Conservation (phyloP, 164 flowering plant species). For the Vitis vinifera region DNA sequence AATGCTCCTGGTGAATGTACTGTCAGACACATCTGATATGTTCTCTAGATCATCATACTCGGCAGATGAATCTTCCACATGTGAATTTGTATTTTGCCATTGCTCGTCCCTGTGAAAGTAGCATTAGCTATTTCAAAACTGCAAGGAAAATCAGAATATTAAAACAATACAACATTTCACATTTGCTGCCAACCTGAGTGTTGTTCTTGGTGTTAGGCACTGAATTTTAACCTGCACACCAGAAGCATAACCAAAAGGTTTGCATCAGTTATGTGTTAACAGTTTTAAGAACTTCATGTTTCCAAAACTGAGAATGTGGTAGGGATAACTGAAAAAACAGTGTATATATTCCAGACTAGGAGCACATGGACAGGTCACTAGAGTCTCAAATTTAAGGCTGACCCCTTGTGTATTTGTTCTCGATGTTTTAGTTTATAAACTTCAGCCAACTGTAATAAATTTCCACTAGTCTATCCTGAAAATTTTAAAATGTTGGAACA, state of each 20-base stretch:
- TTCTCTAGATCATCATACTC: slow-evolving; percentile 26
- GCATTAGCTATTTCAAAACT: not conserved
- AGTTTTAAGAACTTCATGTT: not conserved
- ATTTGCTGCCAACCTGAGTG: slow-evolving; percentile 29
- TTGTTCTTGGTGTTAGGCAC: slow-evolving; percentile 52
- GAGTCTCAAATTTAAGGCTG: too few relatives aligned
- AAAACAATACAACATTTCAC: not conserved
- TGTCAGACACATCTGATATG: slow-evolving; percentile 31
- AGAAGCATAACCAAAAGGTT: not conserved
- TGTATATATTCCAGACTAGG: too few relatives aligned
- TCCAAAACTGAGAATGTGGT: too few relatives aligned
- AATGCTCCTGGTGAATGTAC: slow-evolving; percentile 17
- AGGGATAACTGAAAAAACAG: too few relatives aligned
- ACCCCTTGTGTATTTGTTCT: too few relatives aligned
- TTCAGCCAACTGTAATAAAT: too few relatives aligned
- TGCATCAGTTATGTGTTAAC: not conserved
- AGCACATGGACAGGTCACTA: too few relatives aligned
- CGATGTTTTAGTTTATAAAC: too few relatives aligned
- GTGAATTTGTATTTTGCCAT: slow-evolving; percentile 15
- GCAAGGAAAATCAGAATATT: not conserved
- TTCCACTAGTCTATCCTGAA: too few relatives aligned
- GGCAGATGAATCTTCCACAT: slow-evolving; percentile 19
- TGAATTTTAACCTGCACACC: slow-evolving; percentile 54
- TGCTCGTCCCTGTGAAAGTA: slow-evolving; percentile 18
- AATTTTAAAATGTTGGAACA: too few relatives aligned